These are phyloP conservation scores for Cercospora sojina DNA, from an alignment of 2,329 filamentous ascomycete genomes.

Conservation along the genomic window DNA sequence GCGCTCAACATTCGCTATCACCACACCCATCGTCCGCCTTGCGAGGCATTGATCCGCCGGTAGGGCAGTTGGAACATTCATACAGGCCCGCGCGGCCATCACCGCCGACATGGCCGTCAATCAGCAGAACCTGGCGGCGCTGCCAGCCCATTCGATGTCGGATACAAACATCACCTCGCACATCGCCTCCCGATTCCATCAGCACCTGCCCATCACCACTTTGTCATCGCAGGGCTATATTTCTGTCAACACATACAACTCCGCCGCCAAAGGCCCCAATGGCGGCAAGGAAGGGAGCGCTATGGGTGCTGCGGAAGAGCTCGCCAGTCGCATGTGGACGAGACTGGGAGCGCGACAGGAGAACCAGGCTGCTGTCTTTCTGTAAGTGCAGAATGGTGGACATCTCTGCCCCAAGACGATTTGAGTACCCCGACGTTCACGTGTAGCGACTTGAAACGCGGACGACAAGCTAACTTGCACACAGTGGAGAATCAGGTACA, in stretches of 20 bases:
- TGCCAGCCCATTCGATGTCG: conserved; percentile 79
- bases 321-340: conserved; percentile 82
- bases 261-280: conserved; percentile 83
- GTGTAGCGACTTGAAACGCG: neutral
- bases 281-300: conserved; percentile 88
- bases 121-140: conserved; percentile 80
- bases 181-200: conserved; percentile 86
- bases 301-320: conserved; percentile 86
- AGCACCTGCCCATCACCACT: conserved; percentile 79
- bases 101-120: conserved; percentile 48
- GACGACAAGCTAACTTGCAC: conserved; percentile 19
- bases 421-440: neutral
- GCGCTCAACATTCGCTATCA: conserved; percentile 1
- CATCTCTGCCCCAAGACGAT: neutral
- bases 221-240: conserved; percentile 91
- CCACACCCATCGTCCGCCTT: conserved; percentile 13
- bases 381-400: conserved; percentile 62
- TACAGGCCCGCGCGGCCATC: conserved; percentile 31
- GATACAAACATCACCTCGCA: conserved; percentile 70
- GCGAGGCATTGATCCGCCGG: conserved; percentile 16
- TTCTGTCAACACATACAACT: conserved; percentile 90
- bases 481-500: conserved; percentile 88
- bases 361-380: conserved; percentile 87
- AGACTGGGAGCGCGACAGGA: conserved; percentile 84
- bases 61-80: conserved; percentile 15